Evolutionary conservation across 345 rosid species (phyloP), one percentile per base, ranked within the genome.

Genomic region (Sisymbrium altissimum): DNA sequence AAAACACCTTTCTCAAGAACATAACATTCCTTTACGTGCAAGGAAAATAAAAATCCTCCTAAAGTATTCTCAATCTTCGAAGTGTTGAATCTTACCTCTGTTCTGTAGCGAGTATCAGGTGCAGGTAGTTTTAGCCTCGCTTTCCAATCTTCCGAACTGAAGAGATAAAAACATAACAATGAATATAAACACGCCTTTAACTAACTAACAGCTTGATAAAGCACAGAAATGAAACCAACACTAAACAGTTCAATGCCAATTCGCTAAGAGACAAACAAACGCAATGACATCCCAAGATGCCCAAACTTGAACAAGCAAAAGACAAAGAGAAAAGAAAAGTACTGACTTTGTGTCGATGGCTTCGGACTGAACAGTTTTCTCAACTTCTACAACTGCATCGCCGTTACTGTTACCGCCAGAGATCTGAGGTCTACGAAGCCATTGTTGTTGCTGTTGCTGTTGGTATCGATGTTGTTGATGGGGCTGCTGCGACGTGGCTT

Each of bases 91-190:
- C 70, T 14, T 77, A 92, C 97, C 96, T 92, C 97, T 18, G 96
- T 92, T 81, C 45, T 83, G 84, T 74, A 89, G 21, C 97, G 89
- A 0, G 96, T 85, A 75, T 92, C 97, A 30, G 94, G 67, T 15
- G 94, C 82, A 5, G 97, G 96, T 52, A 88, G 59, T 64, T 85
- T 86, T 63, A 92, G 72, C 72, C 83, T 80, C 17, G 94, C 92
- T 75, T 92, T 92, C 97, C 97, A 92, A 76, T 89, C 97, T 88
- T 92, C 96, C 8, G 92, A 88, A 50, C 97, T 92, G 17, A 33
- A 43, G 30, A 56, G 29, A 49, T 0, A 32, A 8, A 0, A 27
- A 12, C 11, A 35, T 12, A n/a, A 57, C 0, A 32, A 55, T 30
- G 50, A 54, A 21, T 44, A 39, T 5, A 56, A 56, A 17, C n/a